These are phyloP conservation scores for Margaritispora aquatica DNA, from an alignment of 495 filamentous ascomycete species.

Conservation along the genomic window DNA sequence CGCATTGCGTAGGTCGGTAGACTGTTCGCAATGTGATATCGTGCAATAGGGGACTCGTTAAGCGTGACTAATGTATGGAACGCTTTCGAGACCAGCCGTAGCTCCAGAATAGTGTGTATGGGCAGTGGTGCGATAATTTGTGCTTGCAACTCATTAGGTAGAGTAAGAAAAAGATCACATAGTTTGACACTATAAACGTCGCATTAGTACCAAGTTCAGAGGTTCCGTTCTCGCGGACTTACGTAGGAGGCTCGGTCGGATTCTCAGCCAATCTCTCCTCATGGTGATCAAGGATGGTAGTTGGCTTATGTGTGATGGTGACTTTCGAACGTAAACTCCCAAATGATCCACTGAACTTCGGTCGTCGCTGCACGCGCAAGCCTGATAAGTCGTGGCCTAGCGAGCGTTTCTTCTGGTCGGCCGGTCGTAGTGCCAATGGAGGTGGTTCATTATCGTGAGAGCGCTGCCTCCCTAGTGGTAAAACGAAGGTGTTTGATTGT, in stretches of 20 bases:
- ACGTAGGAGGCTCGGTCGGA: conserved; percentile 10
- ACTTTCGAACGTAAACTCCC: conserved; percentile 24
- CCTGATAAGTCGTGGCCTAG: conserved; percentile 23
- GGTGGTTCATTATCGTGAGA: conserved; percentile 8
- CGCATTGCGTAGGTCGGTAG: conserved; percentile 45
- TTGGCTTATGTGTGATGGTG: conserved; percentile 16
- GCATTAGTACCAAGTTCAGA: conserved; percentile 7
- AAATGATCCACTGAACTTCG: conserved; percentile 22
- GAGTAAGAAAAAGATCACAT: conserved; percentile 40
- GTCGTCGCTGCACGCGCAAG: conserved; percentile 22
- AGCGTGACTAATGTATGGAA: conserved; percentile 47
- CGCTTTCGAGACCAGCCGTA: conserved; percentile 45
- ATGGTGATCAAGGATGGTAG: conserved; percentile 17
- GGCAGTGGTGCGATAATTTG: conserved; percentile 50
- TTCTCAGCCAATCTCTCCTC: conserved; percentile 19
- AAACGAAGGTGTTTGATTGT: conserved; percentile 17
- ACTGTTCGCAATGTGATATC: conserved; percentile 47
- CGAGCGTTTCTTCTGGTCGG: conserved; percentile 24
- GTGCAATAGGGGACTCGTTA: conserved; percentile 48
- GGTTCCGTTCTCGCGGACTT: neutral
- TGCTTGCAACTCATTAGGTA: conserved; percentile 50
- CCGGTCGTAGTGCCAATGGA: conserved; percentile 9
- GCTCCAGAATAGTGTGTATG: conserved; percentile 44
- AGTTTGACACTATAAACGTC: conserved; percentile 21
- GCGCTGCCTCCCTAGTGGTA: conserved; percentile 22